Evolutionary conservation across 2,329 filamentous ascomycete species (phyloP).

Genomic region (Colletotrichum salicis): DNA sequence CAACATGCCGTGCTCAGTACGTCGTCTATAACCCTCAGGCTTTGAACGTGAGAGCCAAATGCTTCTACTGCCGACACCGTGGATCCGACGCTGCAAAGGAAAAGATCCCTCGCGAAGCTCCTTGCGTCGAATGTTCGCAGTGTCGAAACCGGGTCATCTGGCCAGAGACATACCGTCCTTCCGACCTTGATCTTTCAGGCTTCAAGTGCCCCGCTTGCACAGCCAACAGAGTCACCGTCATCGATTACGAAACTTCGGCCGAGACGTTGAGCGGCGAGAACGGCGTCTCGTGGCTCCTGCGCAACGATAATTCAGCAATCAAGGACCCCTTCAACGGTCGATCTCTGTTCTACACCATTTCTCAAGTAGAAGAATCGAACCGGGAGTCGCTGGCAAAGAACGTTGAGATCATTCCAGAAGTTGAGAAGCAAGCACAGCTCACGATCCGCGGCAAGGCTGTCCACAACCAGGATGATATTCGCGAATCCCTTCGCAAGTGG

Average conservation of each 20-base stretch:
- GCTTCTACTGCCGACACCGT: slow-evolving; percentile 56
- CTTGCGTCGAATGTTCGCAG: slow-evolving; percentile 55
- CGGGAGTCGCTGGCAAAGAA: slow-evolving; percentile 47
- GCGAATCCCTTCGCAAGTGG: slow-evolving; percentile 48
- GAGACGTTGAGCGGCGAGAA: slow-evolving; percentile 52
- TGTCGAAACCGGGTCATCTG: slow-evolving; percentile 60
- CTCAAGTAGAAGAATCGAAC: slow-evolving; percentile 45
- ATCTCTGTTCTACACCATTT: slow-evolving; percentile 53
- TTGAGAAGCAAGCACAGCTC: slow-evolving; percentile 35
- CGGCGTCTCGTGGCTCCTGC: slow-evolving; percentile 54
- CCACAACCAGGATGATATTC: slow-evolving; percentile 51
- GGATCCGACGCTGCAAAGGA: background rate
- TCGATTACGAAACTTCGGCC: slow-evolving; percentile 50
- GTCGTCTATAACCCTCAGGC: slow-evolving; percentile 56
- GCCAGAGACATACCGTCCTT: slow-evolving; percentile 55
- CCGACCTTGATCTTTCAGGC: slow-evolving; percentile 40
- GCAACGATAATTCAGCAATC: slow-evolving; percentile 50
- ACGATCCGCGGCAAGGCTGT: slow-evolving; percentile 53
- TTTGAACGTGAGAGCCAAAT: slow-evolving; percentile 59
- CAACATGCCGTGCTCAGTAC: slow-evolving; percentile 59
- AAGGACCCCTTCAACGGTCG: slow-evolving; percentile 49
- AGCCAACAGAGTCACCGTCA: slow-evolving; percentile 47
- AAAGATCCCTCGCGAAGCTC: slow-evolving; percentile 40
- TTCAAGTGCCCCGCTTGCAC: slow-evolving; percentile 57
- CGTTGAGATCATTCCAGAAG: slow-evolving; percentile 48